Evolutionary conservation across 208 protist species (phyloP), one percentile per base, ranked within the genome.

Genomic region (Crithidia thermophila): DNA sequence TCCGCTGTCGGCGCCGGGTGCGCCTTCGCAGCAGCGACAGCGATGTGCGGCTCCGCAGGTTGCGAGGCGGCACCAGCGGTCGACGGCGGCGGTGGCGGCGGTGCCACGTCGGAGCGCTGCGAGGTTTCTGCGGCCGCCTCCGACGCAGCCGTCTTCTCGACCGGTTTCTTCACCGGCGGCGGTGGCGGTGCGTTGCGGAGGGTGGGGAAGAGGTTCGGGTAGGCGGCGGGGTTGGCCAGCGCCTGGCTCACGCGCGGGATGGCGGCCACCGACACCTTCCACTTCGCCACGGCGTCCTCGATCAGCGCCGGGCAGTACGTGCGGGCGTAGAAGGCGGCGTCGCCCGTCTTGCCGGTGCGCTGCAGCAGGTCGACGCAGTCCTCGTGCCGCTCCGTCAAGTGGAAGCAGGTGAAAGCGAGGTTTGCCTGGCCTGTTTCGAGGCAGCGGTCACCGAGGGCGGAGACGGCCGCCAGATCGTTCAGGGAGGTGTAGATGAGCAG

Each of bases 311-410:
- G 98, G 27, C 62, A 70, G 81, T 99, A 99, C 5, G 97, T 99
- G 43, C 98, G 88, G 1, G 98, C 97, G 70, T 99, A 96, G 62
- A 99, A 98, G 14, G 97, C 94, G 9, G 98, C 98, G 62, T 99
- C 98, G 28, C 93, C 86, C 4, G 87, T 55, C 30, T 95, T 90
- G 27, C 88, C 87, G 1, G 84, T 93, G 25, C 69, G 60, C 18
- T 75, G 79, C 8, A 99, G 81, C 23, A 99, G 73, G 30, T 97
- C 81, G 0, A 98, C 73, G 61, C 91, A 97, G 23, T 97, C 77
- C 3, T 80, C 67, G 31, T 98, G 72, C 1, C 86, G 72, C n/a
- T 76, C 64, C 23, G 69, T 71, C 14, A 98, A 70, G 60, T 98
- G 96, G 52, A 86, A 90, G 63, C 88, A 92, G 23, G 97, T 96